Percentiles rank a stretch among this genome's conserved stretches.
Evolutionary conservation across 208 protist species (phyloP).

Genomic region (Crithidia bombi): DNA sequence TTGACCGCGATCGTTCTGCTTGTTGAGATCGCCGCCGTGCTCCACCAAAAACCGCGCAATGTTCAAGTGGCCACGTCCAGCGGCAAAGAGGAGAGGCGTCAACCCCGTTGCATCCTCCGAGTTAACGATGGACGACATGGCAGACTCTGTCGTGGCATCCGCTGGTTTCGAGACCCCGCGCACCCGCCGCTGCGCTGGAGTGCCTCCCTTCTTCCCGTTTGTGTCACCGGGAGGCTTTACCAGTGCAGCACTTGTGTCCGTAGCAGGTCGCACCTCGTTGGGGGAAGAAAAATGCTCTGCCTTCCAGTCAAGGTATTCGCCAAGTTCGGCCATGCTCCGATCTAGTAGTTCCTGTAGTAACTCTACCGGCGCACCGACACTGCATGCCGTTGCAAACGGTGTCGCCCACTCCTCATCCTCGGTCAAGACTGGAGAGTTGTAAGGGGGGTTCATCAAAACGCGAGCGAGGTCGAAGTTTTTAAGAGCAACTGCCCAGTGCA

Average conservation of each 20-base stretch:
- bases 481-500: slow-evolving; percentile 89
- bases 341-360: slow-evolving; percentile 67
- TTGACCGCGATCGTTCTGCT: slow-evolving; percentile 79
- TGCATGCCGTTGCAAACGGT: slow-evolving; percentile 83
- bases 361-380: slow-evolving; percentile 64
- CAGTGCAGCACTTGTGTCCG: neutral
- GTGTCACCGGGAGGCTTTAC: neutral
- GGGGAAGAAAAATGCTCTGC: neutral
- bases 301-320: slow-evolving; percentile 24
- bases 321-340: slow-evolving; percentile 40
- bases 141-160: slow-evolving; percentile 5
- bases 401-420: slow-evolving; percentile 74
- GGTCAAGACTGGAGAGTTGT: slow-evolving; percentile 68
- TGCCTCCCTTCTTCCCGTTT: neutral
- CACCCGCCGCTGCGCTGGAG: neutral
- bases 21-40: slow-evolving; percentile 61
- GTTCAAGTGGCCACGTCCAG: slow-evolving; percentile 56
- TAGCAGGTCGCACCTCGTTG: neutral
- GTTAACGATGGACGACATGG: slow-evolving; percentile 43
- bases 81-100: slow-evolving; percentile 72
- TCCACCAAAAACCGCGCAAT: slow-evolving; percentile 73
- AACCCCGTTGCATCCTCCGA: slow-evolving; percentile 64
- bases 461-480: slow-evolving; percentile 74
- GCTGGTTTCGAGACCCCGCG: neutral
- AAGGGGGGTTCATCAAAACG: slow-evolving; percentile 59